Evolutionary conservation across 2,329 filamentous ascomycete species (phyloP).

Genomic region (Colletotrichum sp.): DNA sequence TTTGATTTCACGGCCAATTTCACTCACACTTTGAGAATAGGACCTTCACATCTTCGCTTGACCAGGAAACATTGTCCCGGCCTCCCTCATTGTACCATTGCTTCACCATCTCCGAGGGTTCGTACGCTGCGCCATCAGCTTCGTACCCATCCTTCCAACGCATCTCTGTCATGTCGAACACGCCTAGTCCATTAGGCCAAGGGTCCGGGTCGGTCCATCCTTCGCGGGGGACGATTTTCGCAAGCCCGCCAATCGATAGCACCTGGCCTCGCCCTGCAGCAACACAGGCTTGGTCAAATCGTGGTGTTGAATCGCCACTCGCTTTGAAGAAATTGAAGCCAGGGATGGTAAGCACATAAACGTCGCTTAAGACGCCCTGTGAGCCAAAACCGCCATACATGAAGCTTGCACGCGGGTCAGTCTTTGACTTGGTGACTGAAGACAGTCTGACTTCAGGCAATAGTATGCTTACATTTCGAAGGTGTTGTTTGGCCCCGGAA

Average conservation of each 20-base stretch:
- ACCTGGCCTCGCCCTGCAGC: neutral
- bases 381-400: neutral
- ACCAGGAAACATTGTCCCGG: too few species aligned
- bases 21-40: too few species aligned
- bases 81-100: neutral
- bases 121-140: neutral
- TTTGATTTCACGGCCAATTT: too few species aligned
- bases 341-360: neutral
- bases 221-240: fast-evolving
- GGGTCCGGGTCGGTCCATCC: neutral
- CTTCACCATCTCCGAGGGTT: neutral
- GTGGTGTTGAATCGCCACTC: neutral
- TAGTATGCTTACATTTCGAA: neutral
- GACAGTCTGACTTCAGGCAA: neutral
- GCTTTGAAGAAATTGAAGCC: neutral
- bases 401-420: neutral
- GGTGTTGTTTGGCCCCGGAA: neutral
- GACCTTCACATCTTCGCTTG: too few species aligned
- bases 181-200: neutral
- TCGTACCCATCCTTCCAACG: neutral
- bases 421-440: neutral
- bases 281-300: neutral
- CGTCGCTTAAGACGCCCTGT: neutral
- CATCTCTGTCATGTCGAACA: neutral
- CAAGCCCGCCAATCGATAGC: neutral